Conservation (phyloP, 2,329 filamentous ascomycete genomes). For the Pyricularia sp. region DNA sequence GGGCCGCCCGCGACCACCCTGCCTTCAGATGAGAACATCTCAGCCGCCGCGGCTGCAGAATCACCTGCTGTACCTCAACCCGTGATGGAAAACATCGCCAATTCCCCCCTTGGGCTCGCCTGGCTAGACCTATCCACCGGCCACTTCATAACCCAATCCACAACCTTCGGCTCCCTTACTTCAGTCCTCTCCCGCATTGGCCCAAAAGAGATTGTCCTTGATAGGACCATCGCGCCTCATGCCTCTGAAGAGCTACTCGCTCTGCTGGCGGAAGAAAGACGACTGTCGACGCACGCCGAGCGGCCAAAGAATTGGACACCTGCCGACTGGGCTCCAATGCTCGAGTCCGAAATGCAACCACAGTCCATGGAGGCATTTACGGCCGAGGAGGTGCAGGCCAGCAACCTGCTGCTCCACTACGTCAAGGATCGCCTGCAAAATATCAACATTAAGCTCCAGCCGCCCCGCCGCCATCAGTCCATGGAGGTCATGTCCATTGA, state of each 20-base stretch:
- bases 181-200: constrained; percentile 72
- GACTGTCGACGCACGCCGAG: constrained; percentile 54
- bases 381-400: constrained; percentile 58
- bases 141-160: constrained; percentile 76
- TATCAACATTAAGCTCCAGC: constrained; percentile 66
- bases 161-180: constrained; percentile 57
- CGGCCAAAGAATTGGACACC: constrained; percentile 19
- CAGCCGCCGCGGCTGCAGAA: constrained; percentile 3
- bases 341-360: constrained; percentile 57
- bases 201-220: constrained; percentile 73
- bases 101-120: constrained; percentile 53
- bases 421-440: constrained; percentile 68
- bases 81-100: constrained; percentile 5
- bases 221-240: constrained; percentile 39
- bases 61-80: constrained; percentile 6
- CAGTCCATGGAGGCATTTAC: constrained; percentile 46
- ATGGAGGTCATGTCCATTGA: constrained; percentile 82
- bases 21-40: constrained; percentile 1
- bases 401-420: constrained; percentile 72
- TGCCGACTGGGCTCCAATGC: constrained; percentile 58
- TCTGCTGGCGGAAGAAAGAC: constrained; percentile 60
- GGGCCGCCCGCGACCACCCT: constrained; percentile 13
- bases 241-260: constrained; percentile 40
- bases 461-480: constrained; percentile 60
- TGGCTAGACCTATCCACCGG: constrained; percentile 96